A percentile compares a stretch with the other conserved stretches of the same genome.
phyloP scores from a whole-genome alignment of 441 rosid species.

The Gossypium davidsonii region DNA sequence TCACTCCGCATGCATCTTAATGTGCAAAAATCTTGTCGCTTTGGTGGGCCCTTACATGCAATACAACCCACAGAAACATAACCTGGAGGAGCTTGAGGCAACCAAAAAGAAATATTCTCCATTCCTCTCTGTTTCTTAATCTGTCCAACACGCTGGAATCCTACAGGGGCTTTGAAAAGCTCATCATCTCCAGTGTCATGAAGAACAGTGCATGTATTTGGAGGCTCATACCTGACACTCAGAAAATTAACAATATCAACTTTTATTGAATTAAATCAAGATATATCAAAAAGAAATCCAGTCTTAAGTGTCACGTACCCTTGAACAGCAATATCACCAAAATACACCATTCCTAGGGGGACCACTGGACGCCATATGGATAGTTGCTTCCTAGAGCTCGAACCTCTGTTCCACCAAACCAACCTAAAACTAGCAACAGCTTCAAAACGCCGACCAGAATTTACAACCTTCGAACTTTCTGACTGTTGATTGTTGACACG shows the following conservation, averaged over 20 bases:
- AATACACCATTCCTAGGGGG: conserved; percentile 76
- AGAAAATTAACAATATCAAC: conserved; percentile 19
- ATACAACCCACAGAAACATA: conserved; percentile 87
- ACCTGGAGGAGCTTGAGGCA: conserved; percentile 94
- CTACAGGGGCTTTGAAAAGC: conserved; percentile 56
- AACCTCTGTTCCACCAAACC: conserved; percentile 83
- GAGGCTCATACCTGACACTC: conserved; percentile 68
- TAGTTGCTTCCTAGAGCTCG: conserved; percentile 64
- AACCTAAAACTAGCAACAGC: conserved; percentile 77
- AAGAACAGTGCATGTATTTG: conserved; percentile 75
- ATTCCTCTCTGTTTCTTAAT: conserved; percentile 79
- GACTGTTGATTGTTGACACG: conserved; percentile 25
- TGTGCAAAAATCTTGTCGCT: conserved; percentile 48
- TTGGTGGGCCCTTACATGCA: conserved; percentile 74
- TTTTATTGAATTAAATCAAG: not conserved
- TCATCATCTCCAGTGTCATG: conserved; percentile 66
- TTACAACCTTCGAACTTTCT: conserved; percentile 32
- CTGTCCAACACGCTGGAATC: conserved; percentile 74
- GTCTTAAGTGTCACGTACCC: conserved; percentile 47
- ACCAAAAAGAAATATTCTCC: conserved; percentile 82
- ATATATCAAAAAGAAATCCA: conserved; percentile 4
- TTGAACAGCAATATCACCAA: conserved; percentile 88
- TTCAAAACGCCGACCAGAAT: conserved; percentile 60
- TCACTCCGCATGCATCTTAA: conserved; percentile 81
- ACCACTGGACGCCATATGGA: conserved; percentile 90